Evolutionary conservation across 768 basidiomycete genomes (phyloP).

Genomic region (Termitomyces sp.): DNA sequence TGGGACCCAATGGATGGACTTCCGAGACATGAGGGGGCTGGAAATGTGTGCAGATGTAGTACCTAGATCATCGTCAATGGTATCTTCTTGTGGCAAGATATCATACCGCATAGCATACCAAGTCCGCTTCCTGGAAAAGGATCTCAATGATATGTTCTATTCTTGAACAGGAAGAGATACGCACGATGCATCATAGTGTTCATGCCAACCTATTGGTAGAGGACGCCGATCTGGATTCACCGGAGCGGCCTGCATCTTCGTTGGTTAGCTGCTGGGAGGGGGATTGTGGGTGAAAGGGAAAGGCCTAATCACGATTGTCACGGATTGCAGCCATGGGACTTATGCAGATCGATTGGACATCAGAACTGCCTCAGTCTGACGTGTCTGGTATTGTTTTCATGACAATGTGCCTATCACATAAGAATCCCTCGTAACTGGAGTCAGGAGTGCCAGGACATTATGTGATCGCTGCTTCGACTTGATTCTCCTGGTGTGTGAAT

Average conservation of each 20-base stretch:
- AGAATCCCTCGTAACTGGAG: neutral
- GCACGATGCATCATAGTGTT: conserved; percentile 15
- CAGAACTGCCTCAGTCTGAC: neutral
- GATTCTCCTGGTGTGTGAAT: no score
- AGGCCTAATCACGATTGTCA: neutral
- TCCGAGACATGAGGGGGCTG: conserved; percentile 9
- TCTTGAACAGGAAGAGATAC: neutral
- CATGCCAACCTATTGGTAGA: conserved; percentile 14
- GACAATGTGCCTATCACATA: neutral
- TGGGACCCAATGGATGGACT: conserved; percentile 11
- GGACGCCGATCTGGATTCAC: conserved; percentile 15
- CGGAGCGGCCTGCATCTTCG: conserved; percentile 2
- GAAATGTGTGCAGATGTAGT: conserved; percentile 11
- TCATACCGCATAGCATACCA: conserved; percentile 6
- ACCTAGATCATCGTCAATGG: conserved; percentile 4
- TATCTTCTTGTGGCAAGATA: neutral
- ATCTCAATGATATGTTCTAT: neutral
- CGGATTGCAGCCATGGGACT: neutral
- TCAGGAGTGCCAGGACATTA: neutral
- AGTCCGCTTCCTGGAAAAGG: neutral
- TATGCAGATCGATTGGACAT: neutral
- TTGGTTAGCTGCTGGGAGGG: neutral
- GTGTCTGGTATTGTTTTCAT: neutral
- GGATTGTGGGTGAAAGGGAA: neutral
- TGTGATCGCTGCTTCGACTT: no score